A percentile compares a stretch with the other conserved stretches of the same genome.
phyloP scores from a whole-genome alignment of 495 filamentous ascomycete species.

The Hypoxylon fuscum region DNA sequence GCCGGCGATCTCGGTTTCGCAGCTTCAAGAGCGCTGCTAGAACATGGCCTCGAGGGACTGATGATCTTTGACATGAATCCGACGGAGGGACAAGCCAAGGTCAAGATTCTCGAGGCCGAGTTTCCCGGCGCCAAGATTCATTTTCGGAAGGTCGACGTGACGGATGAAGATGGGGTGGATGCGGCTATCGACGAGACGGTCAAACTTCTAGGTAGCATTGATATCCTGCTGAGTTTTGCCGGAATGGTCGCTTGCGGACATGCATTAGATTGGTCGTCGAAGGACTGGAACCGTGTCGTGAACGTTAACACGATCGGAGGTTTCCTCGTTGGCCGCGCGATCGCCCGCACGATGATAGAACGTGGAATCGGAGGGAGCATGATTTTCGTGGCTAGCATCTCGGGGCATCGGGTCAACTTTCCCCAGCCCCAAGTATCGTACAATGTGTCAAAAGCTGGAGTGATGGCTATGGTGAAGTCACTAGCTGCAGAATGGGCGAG shows the following conservation, averaged over 20 bases:
- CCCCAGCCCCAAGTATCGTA: conserved; percentile 76
- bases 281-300: conserved; percentile 66
- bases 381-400: conserved; percentile 73
- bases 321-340: conserved; percentile 74
- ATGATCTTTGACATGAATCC: conserved; percentile 70
- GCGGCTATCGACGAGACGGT: conserved; percentile 53
- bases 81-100: conserved; percentile 49
- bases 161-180: conserved; percentile 59
- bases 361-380: conserved; percentile 65
- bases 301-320: conserved; percentile 75
- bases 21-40: conserved; percentile 70
- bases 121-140: conserved; percentile 64
- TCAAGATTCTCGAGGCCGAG: conserved; percentile 54
- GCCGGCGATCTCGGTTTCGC: conserved; percentile 71
- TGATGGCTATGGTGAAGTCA: conserved; percentile 65
- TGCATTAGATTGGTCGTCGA: conserved; percentile 62
- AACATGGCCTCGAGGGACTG: conserved; percentile 70
- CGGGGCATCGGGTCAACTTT: conserved; percentile 71
- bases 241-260: conserved; percentile 70
- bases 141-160: conserved; percentile 66
- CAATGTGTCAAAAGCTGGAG: conserved; percentile 73
- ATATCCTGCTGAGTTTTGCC: conserved; percentile 71
- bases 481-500: conserved; percentile 73
- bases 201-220: conserved; percentile 59
- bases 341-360: conserved; percentile 63